Evolutionary conservation across 2,329 filamentous ascomycete species (phyloP), one percentile per base, ranked within the genome.

Genomic region (Metarhizium brunneum): DNA sequence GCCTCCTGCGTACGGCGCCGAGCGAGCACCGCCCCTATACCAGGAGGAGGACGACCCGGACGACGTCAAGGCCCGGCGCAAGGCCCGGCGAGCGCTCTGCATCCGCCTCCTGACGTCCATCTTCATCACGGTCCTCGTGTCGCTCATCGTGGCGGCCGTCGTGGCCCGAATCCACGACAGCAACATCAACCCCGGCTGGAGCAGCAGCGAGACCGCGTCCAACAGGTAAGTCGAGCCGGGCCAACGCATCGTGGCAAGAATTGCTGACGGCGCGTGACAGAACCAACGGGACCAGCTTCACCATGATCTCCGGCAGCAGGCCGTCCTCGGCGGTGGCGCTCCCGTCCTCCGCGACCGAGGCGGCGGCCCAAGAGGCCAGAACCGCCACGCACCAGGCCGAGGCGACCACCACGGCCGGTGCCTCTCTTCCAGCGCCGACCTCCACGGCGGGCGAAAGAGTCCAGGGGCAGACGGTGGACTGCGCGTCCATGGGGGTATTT

Each of bases 81-180:
- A 58, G 40, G 40, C 53, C n/a, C 58, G 54, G 20, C 63, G 57
- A 20, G 60, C 57, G 4, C 49, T 62, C 10, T 55, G 61, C 25
- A 55, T 65, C 29, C 54, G 60, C 20, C 56, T 66, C 20, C 25
- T 62, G 45, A 54, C 64, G 2, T 63, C 62, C 5, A 57, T 65
- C 3, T 63, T 66, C 35, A 58, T 65, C 52, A 56, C 60, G 4
- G 58, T 62, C 5, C 54, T 66, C 7, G 63, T 65, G 3, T 59
- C 60, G 0, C 55, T 66, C 6, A 57, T 64, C 14, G 60, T 64
- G 2, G 64, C 64, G 6, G 64, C 61, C 18, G 63, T 61, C 5
- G 61, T 65, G 8, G 59, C 57, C 18, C 61, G 57, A 53, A 63
- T 64, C 4, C 54, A 58, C 20, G 58, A 58, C 36, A 54, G 55